Evolutionary conservation across 441 rosid species (phyloP).

Genomic region (Erodium chrysanthum): DNA sequence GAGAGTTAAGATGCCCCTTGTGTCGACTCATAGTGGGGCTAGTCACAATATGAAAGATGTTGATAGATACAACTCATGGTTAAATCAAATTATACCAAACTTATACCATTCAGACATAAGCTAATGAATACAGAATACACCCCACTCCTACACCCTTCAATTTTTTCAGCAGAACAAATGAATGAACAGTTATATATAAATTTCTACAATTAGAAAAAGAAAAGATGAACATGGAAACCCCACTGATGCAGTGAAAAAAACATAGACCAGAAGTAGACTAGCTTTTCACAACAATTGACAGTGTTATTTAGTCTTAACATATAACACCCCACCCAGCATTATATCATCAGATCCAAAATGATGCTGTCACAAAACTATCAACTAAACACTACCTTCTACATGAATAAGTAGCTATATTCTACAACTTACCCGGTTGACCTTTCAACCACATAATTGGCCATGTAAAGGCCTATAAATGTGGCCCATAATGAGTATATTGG

Average conservation of each 20-base stretch:
- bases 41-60: neutral
- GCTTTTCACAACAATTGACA: neutral
- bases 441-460: conserved; percentile 95
- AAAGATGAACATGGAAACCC: conserved; percentile 1
- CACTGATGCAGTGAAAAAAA: neutral
- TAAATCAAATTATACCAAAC: neutral
- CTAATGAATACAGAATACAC: neutral
- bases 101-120: neutral
- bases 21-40: neutral
- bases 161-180: neutral
- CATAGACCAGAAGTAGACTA: neutral
- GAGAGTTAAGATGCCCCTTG: neutral
- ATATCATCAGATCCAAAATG: conserved; percentile 6
- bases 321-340: neutral
- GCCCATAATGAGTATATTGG: conserved; percentile 99
- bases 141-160: neutral
- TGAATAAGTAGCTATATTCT: conserved; percentile 9
- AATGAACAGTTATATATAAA: neutral
- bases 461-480: conserved; percentile 93
- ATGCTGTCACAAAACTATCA: conserved; percentile 2
- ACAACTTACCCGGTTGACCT: conserved; percentile 91
- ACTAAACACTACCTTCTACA: neutral
- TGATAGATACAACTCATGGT: neutral
- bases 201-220: conserved; percentile 8
- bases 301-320: neutral